phyloP scores from a whole-genome alignment of 1,139 yeast species.

The Sugiyamaella pinicola region DNA sequence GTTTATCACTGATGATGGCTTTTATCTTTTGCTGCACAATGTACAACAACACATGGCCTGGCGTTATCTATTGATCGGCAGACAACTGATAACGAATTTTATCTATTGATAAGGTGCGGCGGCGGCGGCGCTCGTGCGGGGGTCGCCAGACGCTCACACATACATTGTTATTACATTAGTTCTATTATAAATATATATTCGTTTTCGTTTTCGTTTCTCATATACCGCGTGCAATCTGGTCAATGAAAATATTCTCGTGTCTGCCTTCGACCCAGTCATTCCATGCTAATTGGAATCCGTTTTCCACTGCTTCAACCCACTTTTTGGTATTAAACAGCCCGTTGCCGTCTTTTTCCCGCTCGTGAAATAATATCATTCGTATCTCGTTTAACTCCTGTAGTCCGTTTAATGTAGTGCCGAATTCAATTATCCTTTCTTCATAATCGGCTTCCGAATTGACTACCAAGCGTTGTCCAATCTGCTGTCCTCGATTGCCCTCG shows the following conservation, averaged over 20 bases:
- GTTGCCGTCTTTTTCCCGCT: constrained; percentile 31
- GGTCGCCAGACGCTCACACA: not conserved
- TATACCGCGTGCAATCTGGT: no score
- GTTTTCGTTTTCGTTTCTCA: not conserved
- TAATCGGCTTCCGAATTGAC: constrained; percentile 37
- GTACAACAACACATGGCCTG: constrained; percentile 8
- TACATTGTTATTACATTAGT: not conserved
- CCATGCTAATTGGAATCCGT: constrained; percentile 39
- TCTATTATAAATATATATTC: not conserved
- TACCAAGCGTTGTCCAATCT: constrained; percentile 31
- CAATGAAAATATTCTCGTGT: constrained; percentile 22
- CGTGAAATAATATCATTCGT: constrained; percentile 34
- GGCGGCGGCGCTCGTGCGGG: not conserved
- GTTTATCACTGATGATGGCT: not conserved
- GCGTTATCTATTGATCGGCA: constrained; percentile 13
- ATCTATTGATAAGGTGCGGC: constrained; percentile 14
- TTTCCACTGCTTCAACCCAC: constrained; percentile 40
- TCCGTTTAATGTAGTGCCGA: constrained; percentile 30
- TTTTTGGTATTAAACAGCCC: constrained; percentile 39
- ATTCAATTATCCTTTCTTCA: constrained; percentile 34
- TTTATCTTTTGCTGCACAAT: constrained; percentile 7
- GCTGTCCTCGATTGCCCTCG: constrained; percentile 24
- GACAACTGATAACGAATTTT: constrained; percentile 2
- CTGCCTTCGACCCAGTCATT: constrained; percentile 35
- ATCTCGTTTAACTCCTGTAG: constrained; percentile 30